Evolutionary conservation across 2,329 filamentous ascomycete genomes (phyloP), one percentile per base, ranked within the genome.

Genomic region (Zalaria obscura): DNA sequence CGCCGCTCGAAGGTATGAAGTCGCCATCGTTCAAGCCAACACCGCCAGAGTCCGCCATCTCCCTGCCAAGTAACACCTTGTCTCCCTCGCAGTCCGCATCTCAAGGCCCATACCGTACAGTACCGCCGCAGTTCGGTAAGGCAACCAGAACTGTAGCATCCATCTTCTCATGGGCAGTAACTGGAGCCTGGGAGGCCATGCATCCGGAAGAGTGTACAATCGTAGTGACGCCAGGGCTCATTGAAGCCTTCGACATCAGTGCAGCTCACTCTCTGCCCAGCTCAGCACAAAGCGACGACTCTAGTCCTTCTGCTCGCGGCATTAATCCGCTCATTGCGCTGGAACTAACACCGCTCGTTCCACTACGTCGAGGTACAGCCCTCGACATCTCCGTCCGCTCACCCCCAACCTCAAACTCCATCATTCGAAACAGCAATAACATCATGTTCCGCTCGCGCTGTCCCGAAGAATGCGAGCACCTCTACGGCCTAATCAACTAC

Each of bases 371-470:
- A 54, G 91, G 88, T 52, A 98, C 87, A 25, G 84, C 83, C 3
- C 75, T 98, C 28, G 91, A 98, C 58, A 84, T 98, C 41, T 91
- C 93, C 49, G 85, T 98, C 48, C 82, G 87, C 39, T 95, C 89
- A 5, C 85, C 85, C 1, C 82, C 88, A 26, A 82, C 83, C 5
- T 58, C 70, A 29, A 76, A 83, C 47, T 87, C 83, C 4, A 75
- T 76, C 51, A 72, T 94, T 43, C 73, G 64, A 55, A 73, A 80
- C 8, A 61, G 64, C 36, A 80, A 78, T 52, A 91, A 93, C 57
- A 84, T 94, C 64, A 89, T 93, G 69, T 91, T 96, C 72, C 81
- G 91, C 35, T 85, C 85, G 38, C 70, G 80, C 35, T 83, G 75
- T 37, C 71, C 78, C 2, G 72, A 77, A 35, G 89, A 95, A 47